Evolutionary conservation across 805 yeast species (phyloP), one percentile per base, ranked within the genome.

Genomic region (Candida silvatica): DNA sequence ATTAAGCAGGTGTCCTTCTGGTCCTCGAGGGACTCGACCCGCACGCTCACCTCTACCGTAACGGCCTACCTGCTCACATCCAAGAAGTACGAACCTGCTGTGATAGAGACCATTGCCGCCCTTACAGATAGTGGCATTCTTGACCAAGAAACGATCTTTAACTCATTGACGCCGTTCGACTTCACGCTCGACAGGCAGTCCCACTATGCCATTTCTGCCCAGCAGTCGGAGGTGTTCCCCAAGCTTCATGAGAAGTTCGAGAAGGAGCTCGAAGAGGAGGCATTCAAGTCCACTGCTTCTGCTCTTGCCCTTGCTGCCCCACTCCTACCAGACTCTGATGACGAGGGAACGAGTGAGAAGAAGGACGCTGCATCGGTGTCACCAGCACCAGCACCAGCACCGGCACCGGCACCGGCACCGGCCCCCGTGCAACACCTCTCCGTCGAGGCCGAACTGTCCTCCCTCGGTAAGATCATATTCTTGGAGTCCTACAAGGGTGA

Each of bases 281-380:
- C 82, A 0, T 64, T 67, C 46, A 63, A 65, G 41, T 80, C 88
- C 0, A 68, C 73, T 17, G 80, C 84, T 0, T 83, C 80, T 41
- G 94, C 95, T 0, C 59, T 88, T 32, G 92, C 97, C 0, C 53
- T 87, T 45, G 95, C 96, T 5, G 92, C 92, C 7, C 94, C 95
- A 0, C 62, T 88, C 26, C 64, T 68, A 3, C 77, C 74, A 26
- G 90, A 80, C 24, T 83, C 74, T 15, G 81, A 73, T 17, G 74
- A 66, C 6, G 62, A 59, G n/a, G 58, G 47, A 22, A 32, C 16
- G 3, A 20, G 25, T 20, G 24, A 22, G 12, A 7, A 7, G 7
- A 22, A 22, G 24, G 12, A 22, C 7, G 24, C 24, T 22, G 12
- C 12, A 8, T 9, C 12, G n/a, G 26, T n/a, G n/a, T n/a, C n/a